A percentile compares a stretch with the other conserved stretches of the same genome.
These are phyloP conservation scores for Senecio squalidus DNA, from an alignment of 140 eudicot species.

Conservation along the genomic window DNA sequence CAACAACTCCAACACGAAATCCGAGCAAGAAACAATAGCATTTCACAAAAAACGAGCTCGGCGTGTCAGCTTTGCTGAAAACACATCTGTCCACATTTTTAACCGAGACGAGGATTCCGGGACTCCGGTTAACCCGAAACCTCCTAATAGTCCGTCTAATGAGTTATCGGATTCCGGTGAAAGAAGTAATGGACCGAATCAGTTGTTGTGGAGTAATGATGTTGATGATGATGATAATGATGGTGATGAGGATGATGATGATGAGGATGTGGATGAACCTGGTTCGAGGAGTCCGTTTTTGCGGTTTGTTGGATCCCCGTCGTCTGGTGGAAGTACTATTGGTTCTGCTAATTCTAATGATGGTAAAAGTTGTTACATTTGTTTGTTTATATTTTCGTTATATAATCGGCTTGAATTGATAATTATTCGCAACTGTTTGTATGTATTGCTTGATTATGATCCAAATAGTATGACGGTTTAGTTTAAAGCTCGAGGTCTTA, in stretches of 20 bases:
- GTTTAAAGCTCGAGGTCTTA: too few species aligned
- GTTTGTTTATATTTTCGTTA: too few species aligned
- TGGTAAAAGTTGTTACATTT: conserved; percentile 55
- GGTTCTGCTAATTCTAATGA: conserved; percentile 82
- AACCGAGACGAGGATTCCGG: conserved; percentile 69
- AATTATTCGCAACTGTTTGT: too few species aligned
- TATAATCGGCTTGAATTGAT: too few species aligned
- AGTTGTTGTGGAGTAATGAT: conserved; percentile 20
- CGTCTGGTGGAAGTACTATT: conserved; percentile 69
- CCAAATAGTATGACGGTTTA: too few species aligned
- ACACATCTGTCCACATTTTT: conserved; percentile 71
- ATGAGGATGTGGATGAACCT: conserved; percentile 9
- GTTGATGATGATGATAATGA: conserved; percentile 31
- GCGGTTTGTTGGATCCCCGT: conserved; percentile 37
- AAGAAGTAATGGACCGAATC: conserved; percentile 12
- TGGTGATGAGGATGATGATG: not conserved
- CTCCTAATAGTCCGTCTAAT: conserved; percentile 8
- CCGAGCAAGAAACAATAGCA: conserved; percentile 54
- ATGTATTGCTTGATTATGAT: too few species aligned
- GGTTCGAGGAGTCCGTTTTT: conserved; percentile 44
- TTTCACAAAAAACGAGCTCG: conserved; percentile 58
- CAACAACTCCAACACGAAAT: conserved; percentile 37
- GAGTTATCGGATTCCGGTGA: conserved; percentile 29
- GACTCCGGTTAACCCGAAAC: conserved; percentile 32
- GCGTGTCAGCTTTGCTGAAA: conserved; percentile 97